Evolutionary conservation across 352 stramenopile species (phyloP), one percentile per base, ranked within the genome.

Genomic region (Phytopythium mirpurense): DNA sequence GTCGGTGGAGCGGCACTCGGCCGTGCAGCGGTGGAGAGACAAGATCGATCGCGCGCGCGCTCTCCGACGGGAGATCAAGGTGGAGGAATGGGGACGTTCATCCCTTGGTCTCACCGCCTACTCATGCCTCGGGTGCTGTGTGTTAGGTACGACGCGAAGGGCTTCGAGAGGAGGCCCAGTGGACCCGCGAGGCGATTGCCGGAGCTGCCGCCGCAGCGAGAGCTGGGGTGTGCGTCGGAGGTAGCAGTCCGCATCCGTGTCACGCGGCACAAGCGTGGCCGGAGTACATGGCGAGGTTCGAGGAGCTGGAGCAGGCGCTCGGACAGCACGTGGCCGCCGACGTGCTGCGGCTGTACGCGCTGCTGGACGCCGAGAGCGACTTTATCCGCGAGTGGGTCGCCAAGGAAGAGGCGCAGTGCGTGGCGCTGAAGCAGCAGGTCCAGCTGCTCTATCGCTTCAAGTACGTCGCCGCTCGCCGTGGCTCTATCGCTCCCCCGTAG

Each of bases 391-490:
- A 59, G 6, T 85, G 72, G 72, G 53, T 38, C 2, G 36, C 37
- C 4, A 57, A 45, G 7, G 72, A 85, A 26, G 48, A 60, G 9
- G 44, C 49, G 5, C 47, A 37, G n/a, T 82, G 56, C 15, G 48
- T 56, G 16, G 67, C 78, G 2, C 54, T 77, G 29, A 50, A 66
- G 3, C 21, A 51, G 10, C 64, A 62, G 27, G 71, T 70, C 11
- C 78, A 78, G 45, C 55, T 67, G 35, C 59, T 76, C 0, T 59
- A 73, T 26, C 72, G 75, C n/a, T 60, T 85, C 57, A 76, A 74
- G 76, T 83, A 49, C 27, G 55, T 64, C 10, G 5, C 24, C 14
- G 3, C 34, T 12, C 14, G 12, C n/a, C n/a, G n/a, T n/a, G n/a
- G n/a, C n/a, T n/a, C n/a, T n/a, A n/a, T n/a, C n/a, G n/a, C n/a